phyloP scores from a whole-genome alignment of 208 protist genomes.

The Leishmania tropica region DNA sequence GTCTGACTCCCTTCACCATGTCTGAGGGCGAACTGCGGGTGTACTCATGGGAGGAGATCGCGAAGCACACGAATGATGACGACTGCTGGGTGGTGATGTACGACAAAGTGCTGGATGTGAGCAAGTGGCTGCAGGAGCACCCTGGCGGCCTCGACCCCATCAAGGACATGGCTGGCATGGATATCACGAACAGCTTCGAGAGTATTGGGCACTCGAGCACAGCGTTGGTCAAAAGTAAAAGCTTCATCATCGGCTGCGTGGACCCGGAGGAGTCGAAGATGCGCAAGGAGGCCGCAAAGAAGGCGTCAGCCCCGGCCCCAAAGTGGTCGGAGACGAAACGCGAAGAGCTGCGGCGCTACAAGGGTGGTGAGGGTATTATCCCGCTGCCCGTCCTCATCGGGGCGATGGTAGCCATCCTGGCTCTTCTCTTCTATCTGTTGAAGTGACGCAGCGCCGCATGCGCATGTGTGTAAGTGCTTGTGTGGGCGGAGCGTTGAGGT shows the following conservation, averaged over 20 bases:
- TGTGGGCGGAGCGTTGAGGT: not conserved
- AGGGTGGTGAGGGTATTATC: constrained; percentile 56
- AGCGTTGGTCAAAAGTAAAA: constrained; percentile 66
- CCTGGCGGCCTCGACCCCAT: constrained; percentile 91
- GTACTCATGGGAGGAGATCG: constrained; percentile 89
- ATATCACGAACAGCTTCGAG: constrained; percentile 88
- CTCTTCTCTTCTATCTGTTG: constrained; percentile 39
- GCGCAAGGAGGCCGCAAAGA: constrained; percentile 14
- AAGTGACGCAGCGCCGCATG: constrained; percentile 1
- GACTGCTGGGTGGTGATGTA: constrained; percentile 95
- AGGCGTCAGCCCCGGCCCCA: constrained; percentile 25
- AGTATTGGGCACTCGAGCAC: constrained; percentile 78
- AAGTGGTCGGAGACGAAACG: constrained; percentile 59
- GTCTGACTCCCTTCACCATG: constrained; percentile 35
- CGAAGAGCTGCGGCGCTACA: constrained; percentile 63
- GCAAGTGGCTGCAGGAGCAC: constrained; percentile 87
- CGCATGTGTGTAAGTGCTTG: not conserved
- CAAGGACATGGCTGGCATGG: constrained; percentile 72
- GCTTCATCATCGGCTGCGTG: constrained; percentile 70
- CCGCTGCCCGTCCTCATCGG: constrained; percentile 50
- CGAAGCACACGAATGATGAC: constrained; percentile 85
- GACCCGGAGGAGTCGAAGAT: constrained; percentile 49
- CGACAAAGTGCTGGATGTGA: constrained; percentile 92
- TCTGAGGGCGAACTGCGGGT: constrained; percentile 38
- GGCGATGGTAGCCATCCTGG: constrained; percentile 30